These are phyloP conservation scores for Monascus ruber DNA, from an alignment of 2,329 filamentous ascomycete species.

Conservation along the genomic window DNA sequence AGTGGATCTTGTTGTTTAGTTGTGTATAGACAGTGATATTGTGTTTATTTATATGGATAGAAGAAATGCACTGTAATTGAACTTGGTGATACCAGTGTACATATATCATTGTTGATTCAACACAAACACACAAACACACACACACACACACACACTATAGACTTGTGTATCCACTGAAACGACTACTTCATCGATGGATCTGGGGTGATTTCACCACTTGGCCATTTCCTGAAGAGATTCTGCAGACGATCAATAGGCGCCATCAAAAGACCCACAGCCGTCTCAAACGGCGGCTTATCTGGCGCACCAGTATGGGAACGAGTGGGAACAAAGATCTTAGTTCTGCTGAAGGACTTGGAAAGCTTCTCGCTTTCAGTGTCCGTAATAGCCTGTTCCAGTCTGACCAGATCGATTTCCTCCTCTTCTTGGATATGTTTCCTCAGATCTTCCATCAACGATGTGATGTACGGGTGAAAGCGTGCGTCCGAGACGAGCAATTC, in stretches of 20 bases:
- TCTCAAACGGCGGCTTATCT: slow-evolving; percentile 46
- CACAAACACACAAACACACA: too few species aligned
- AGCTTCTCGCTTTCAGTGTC: slow-evolving; percentile 24
- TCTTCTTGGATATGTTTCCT: slow-evolving; percentile 40
- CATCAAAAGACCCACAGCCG: slow-evolving; percentile 41
- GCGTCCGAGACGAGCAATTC: slow-evolving; percentile 28
- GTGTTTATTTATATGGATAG: neutral
- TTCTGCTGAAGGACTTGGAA: slow-evolving; percentile 37
- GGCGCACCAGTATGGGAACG: slow-evolving; percentile 42
- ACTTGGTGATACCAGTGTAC: too few species aligned
- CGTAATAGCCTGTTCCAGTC: slow-evolving; percentile 35
- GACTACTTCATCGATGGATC: slow-evolving; percentile 2
- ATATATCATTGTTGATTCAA: too few species aligned
- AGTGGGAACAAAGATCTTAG: slow-evolving; percentile 44
- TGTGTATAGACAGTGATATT: neutral
- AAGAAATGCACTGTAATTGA: too few species aligned
- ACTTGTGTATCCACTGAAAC: too few species aligned
- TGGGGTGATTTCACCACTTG: slow-evolving; percentile 13
- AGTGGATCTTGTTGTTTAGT: neutral
- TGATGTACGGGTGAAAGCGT: slow-evolving; percentile 35
- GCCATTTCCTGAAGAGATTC: slow-evolving; percentile 47
- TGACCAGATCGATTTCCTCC: slow-evolving; percentile 39
- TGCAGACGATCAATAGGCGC: slow-evolving; percentile 47
- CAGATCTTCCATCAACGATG: slow-evolving; percentile 34
- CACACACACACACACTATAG: too few species aligned